Evolutionary conservation across 1,139 yeast genomes (phyloP).

Genomic region (Candida freyschussii): DNA sequence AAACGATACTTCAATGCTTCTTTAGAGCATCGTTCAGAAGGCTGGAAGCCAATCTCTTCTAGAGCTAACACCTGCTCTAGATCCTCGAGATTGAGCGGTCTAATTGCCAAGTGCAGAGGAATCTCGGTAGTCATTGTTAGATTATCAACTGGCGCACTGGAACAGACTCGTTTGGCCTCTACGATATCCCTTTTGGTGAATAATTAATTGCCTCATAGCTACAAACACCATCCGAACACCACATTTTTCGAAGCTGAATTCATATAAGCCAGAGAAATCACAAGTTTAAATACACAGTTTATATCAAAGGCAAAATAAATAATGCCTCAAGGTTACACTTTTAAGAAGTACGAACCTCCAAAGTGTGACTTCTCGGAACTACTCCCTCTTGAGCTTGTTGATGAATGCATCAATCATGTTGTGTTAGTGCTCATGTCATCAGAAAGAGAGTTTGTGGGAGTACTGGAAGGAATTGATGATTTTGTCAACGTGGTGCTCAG

Average conservation of each 20-base stretch:
- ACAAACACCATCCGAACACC: too few relatives aligned
- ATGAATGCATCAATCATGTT: conserved; percentile 76
- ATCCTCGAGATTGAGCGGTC: conserved; percentile 77
- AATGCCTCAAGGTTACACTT: too few relatives aligned
- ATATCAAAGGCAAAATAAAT: too few relatives aligned
- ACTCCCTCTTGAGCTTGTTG: conserved; percentile 81
- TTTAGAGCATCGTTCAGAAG: conserved; percentile 56
- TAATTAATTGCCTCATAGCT: too few relatives aligned
- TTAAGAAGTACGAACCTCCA: too few relatives aligned
- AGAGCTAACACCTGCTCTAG: conserved; percentile 53
- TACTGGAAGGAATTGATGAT: conserved; percentile 88
- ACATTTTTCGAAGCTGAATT: too few relatives aligned
- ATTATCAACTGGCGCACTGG: too few relatives aligned
- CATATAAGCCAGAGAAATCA: too few relatives aligned
- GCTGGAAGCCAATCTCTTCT: conserved; percentile 70
- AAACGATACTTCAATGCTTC: conserved; percentile 69
- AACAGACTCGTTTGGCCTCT: too few relatives aligned
- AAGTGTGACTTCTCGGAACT: too few relatives aligned
- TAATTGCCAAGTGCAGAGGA: conserved; percentile 67
- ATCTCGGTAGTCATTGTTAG: conserved; percentile 23
- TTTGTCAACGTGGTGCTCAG: conserved; percentile 89
- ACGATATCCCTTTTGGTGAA: too few relatives aligned
- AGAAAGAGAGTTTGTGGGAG: conserved; percentile 78
- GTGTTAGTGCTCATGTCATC: conserved; percentile 76
- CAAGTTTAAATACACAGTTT: too few relatives aligned